Evolutionary conservation across 108 stramenopile genomes (phyloP), one percentile per base, ranked within the genome.

Genomic region (Pseudonitzschia pungens): DNA sequence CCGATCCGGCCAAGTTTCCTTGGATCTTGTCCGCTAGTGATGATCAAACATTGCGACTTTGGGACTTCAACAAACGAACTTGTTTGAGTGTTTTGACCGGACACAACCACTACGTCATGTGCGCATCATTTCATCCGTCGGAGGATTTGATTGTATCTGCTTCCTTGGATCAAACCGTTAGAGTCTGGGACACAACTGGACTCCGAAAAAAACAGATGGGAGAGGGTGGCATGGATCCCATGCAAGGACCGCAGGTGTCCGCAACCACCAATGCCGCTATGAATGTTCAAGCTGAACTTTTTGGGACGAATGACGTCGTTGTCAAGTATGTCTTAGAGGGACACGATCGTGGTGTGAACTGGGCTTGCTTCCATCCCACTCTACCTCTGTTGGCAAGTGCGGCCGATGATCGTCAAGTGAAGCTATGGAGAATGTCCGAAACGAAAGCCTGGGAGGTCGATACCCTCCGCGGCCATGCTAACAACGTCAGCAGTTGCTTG

Each of bases 31-130:
- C 87, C 32, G 96, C 96, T 14, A 84, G 83, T 55, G 98, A 97
- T 78, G 97, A 96, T 82, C 99, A 99, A 81, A 99, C 99, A 0
- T 83, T 99, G 70, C 83, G 99, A 44, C 79, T 99, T 63, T 99
- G 99, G 99, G 98, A 99, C 86, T 99, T 98, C 86, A 92, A 97
- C 75, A 89, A 88, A 69, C 94, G 99, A 60, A 91, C 90, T 22
- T 98, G 98, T 81, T 76, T 99, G 74, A 91, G 92, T 57, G 98
- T 99, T 10, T 77, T 99, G 72, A 98, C 99, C 5, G 99, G 99
- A 14, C 99, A 99, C 87, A 99, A 99, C 71, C 99, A 99, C 86
- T 99, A 99, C 81, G 98, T 99, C 74, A 99, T 99, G 99, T 98
- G 98, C 81, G 99, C 99, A 9, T 75, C 89, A 9, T 99, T 99